These are phyloP conservation scores for Monascus ruber DNA, from an alignment of 2,329 filamentous ascomycete species.

Conservation along the genomic window DNA sequence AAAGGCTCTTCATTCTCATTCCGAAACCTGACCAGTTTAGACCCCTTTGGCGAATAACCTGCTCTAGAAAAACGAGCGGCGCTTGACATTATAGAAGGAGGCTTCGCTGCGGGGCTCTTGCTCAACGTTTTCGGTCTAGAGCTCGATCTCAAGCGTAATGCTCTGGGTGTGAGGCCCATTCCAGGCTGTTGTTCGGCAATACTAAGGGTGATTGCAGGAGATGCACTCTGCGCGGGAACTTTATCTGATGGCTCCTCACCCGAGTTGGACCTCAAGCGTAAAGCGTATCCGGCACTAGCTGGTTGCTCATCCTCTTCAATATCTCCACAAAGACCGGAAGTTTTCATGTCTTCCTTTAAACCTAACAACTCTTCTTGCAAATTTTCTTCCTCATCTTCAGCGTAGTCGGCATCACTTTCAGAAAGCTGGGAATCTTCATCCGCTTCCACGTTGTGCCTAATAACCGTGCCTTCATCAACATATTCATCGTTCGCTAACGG, in stretches of 20 bases:
- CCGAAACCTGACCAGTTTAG: slow-evolving; percentile 25
- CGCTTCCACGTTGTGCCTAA: slow-evolving; percentile 20
- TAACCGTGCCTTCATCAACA: slow-evolving; percentile 25
- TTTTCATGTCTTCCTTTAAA: slow-evolving; percentile 32
- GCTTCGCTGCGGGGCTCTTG: slow-evolving; percentile 5
- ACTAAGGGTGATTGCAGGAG: too few species aligned
- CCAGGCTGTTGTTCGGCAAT: too few species aligned
- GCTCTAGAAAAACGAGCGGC: slow-evolving; percentile 5
- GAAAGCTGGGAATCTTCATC: slow-evolving; percentile 13
- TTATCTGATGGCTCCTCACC: not conserved
- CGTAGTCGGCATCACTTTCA: slow-evolving; percentile 19
- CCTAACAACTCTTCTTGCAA: slow-evolving; percentile 35
- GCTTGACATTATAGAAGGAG: slow-evolving; percentile 9
- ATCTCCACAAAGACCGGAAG: slow-evolving; percentile 10
- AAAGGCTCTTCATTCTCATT: slow-evolving; percentile 6
- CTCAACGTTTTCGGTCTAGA: slow-evolving; percentile 1
- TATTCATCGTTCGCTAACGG: slow-evolving; percentile 20
- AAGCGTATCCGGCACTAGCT: not conserved
- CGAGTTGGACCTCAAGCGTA: not conserved
- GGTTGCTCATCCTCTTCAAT: slow-evolving; percentile 8
- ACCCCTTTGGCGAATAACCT: slow-evolving; percentile 14
- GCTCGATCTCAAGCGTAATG: slow-evolving; percentile 6
- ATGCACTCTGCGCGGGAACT: too few species aligned
- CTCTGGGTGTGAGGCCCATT: not conserved
- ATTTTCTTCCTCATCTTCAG: slow-evolving; percentile 26